Conservation (phyloP, 139 green algal genomes). For the Chlamydomonas incerta region DNA sequence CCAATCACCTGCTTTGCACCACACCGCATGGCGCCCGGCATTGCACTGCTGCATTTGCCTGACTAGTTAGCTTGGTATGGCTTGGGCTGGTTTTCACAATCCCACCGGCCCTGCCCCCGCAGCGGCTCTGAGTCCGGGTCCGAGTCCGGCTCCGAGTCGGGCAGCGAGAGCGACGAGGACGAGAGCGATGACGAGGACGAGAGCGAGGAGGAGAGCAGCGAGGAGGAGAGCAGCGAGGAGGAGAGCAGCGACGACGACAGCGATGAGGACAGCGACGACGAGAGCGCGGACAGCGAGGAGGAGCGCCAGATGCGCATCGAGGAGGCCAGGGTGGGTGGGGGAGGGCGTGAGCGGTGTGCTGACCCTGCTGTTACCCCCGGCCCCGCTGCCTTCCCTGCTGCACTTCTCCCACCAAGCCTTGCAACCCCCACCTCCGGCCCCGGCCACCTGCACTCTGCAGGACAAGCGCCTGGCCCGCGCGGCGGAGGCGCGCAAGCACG, state of each 20-base stretch:
- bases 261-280: constrained; percentile 32
- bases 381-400: too few relatives aligned
- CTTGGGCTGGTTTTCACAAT: too few relatives aligned
- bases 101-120: not conserved
- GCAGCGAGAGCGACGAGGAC: constrained; percentile 36
- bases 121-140: constrained; percentile 13
- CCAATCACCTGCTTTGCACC: too few relatives aligned
- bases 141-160: not conserved
- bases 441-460: constrained; percentile 8
- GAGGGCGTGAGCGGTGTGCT: too few relatives aligned
- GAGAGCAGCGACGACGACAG: constrained; percentile 18
- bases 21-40: too few relatives aligned
- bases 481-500: constrained; percentile 63
- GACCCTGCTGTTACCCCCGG: too few relatives aligned
- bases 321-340: constrained; percentile 57
- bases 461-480: constrained; percentile 75
- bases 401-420: too few relatives aligned
- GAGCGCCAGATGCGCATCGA: constrained; percentile 69
- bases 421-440: not conserved
- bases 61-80: too few relatives aligned
- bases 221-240: not conserved
- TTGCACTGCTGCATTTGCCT: too few relatives aligned
- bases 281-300: constrained; percentile 76
- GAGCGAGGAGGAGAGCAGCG: not conserved
- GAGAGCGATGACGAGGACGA: constrained; percentile 23